Evolutionary conservation across 495 filamentous ascomycete species (phyloP).

Genomic region (Usnea hakonensis): DNA sequence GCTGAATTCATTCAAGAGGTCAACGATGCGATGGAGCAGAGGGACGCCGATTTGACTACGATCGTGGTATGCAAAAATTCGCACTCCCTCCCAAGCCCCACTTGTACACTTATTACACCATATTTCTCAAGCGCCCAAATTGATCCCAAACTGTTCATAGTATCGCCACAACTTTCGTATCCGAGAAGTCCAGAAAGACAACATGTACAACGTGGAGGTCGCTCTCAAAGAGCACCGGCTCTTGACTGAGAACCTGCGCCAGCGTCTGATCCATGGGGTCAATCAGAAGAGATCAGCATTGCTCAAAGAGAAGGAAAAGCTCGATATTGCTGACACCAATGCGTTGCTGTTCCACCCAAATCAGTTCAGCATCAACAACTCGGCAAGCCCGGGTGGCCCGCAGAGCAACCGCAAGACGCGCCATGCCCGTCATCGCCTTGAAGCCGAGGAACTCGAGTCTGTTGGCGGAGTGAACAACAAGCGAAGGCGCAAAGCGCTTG

Average conservation of each 20-base stretch:
- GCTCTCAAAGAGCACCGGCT: constrained; percentile 75
- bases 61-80: constrained; percentile 55
- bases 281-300: constrained; percentile 67
- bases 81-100: background rate
- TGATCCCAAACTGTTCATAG: constrained; percentile 2
- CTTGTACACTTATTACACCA: background rate
- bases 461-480: constrained; percentile 57
- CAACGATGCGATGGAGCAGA: constrained; percentile 74
- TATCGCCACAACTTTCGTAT: constrained; percentile 23
- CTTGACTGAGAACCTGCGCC: constrained; percentile 69
- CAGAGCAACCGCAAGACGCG: constrained; percentile 78
- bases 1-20: constrained; percentile 72
- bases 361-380: constrained; percentile 80
- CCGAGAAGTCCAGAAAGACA: constrained; percentile 19
- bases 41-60: constrained; percentile 68
- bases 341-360: constrained; percentile 85
- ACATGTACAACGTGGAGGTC: constrained; percentile 55
- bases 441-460: constrained; percentile 66
- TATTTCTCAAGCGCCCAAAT: background rate
- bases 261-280: constrained; percentile 73
- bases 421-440: constrained; percentile 70
- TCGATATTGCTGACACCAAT: constrained; percentile 82
- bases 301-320: constrained; percentile 76
- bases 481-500: constrained; percentile 65
- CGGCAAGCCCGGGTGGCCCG: constrained; percentile 68